These are phyloP conservation scores for Ogataea polymorpha DNA, from an alignment of 805 yeast genomes.

Conservation along the genomic window DNA sequence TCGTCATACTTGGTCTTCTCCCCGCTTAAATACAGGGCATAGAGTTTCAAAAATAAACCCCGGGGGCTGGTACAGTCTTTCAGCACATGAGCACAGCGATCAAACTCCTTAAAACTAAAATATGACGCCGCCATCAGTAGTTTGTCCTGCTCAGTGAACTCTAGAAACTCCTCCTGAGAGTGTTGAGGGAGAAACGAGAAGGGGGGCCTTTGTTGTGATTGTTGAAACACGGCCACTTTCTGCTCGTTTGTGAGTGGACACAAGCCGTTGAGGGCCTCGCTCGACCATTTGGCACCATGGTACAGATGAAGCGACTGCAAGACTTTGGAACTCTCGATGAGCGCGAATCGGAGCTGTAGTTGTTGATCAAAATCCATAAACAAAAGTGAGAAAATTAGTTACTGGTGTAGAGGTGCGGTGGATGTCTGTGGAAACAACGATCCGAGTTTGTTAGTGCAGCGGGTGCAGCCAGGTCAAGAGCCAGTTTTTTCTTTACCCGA, in stretches of 20 bases:
- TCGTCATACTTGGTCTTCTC: constrained; percentile 75
- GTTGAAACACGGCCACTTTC: constrained; percentile 21
- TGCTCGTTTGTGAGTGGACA: constrained; percentile 19
- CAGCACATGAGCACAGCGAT: constrained; percentile 64
- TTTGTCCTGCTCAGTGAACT: constrained; percentile 39
- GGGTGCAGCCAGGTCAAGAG: too few species aligned
- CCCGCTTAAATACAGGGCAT: constrained; percentile 69
- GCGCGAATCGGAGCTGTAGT: constrained; percentile 24
- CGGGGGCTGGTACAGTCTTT: constrained; percentile 48
- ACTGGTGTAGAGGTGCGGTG: constrained; percentile 1
- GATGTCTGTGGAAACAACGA: too few species aligned
- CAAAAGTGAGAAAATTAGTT: neutral
- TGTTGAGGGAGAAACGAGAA: constrained; percentile 12
- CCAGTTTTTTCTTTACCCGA: neutral
- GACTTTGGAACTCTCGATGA: constrained; percentile 40
- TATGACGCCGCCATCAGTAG: constrained; percentile 65
- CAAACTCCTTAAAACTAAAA: constrained; percentile 83
- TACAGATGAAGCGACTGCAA: constrained; percentile 58
- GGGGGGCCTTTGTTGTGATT: constrained; percentile 12
- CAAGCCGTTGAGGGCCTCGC: constrained; percentile 75
- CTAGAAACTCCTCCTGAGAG: constrained; percentile 23
- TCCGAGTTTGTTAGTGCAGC: too few species aligned
- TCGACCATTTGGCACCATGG: constrained; percentile 78
- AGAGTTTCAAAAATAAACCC: constrained; percentile 60
- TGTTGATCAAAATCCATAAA: constrained; percentile 30